Evolutionary conservation across 2,329 filamentous ascomycete species (phyloP).

Genomic region (Colletotrichum sp.): DNA sequence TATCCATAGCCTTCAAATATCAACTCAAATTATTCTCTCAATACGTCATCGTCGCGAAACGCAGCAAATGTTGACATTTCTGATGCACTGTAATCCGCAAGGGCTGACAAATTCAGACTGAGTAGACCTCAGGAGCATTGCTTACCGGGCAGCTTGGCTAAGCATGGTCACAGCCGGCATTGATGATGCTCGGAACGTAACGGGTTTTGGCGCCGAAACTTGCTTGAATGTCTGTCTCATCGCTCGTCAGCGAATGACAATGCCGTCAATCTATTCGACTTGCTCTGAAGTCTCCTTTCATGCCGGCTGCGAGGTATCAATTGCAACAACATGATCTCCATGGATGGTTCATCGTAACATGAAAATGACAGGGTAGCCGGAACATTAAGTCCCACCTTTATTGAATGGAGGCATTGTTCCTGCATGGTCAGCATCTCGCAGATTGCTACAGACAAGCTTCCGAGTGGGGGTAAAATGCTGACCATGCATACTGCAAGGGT

Average conservation of each 20-base stretch:
- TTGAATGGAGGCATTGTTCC: not conserved
- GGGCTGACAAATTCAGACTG: not conserved
- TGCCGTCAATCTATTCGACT: not conserved
- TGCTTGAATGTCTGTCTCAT: not conserved
- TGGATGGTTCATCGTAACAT: not conserved
- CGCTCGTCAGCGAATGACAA: fast-evolving
- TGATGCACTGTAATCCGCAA: not conserved
- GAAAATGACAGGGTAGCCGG: not conserved
- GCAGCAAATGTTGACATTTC: not conserved
- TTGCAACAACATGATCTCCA: not conserved
- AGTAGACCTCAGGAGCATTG: not conserved
- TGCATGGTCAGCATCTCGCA: not conserved
- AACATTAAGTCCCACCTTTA: not conserved
- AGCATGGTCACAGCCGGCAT: not conserved
- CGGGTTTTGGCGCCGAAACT: not conserved
- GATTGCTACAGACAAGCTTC: not conserved
- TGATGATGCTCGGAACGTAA: not conserved
- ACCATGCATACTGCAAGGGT: not conserved
- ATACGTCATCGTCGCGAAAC: not conserved
- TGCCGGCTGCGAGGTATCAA: not conserved
- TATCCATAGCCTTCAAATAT: not conserved
- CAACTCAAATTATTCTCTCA: not conserved
- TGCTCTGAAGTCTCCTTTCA: not conserved
- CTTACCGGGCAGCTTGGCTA: not conserved
- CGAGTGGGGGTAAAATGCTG: not conserved